Percentiles rank a stretch among this genome's conserved stretches.
Evolutionary conservation across 1,139 yeast species (phyloP).

Genomic region (Hansenula sp.): DNA sequence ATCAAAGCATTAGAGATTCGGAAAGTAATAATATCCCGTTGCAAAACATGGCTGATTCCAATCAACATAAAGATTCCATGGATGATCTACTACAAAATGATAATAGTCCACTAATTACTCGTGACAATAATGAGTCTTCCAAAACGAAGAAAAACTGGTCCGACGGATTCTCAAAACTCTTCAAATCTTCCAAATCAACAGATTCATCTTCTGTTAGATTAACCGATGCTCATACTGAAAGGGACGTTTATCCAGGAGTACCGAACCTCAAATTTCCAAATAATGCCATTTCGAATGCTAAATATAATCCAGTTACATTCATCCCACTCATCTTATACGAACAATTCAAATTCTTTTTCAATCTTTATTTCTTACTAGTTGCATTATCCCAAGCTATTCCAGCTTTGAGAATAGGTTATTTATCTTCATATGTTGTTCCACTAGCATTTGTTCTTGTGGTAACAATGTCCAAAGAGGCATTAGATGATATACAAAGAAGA

Average conservation of each 20-base stretch:
- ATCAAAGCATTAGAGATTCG: conserved; percentile 11
- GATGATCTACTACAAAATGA: conserved; percentile 24
- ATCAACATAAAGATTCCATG: conserved; percentile 18
- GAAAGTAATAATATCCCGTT: conserved; percentile 20
- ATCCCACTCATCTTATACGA: conserved; percentile 87
- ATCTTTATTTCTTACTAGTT: conserved; percentile 84
- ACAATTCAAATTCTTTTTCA: conserved; percentile 96
- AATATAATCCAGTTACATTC: conserved; percentile 85
- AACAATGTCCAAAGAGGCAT: conserved; percentile 93
- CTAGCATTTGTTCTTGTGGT: conserved; percentile 87
- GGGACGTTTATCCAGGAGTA: conserved; percentile 37
- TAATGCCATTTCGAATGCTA: conserved; percentile 90
- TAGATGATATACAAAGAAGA: conserved; percentile 89
- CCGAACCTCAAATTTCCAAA: conserved; percentile 50
- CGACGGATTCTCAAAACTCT: conserved; percentile 5
- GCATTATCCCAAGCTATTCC: conserved; percentile 96
- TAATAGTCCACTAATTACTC: conserved; percentile 18
- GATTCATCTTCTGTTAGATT: conserved; percentile 22
- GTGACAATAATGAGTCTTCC: conserved; percentile 3
- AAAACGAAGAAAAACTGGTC: conserved; percentile 9
- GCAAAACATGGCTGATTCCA: conserved; percentile 17
- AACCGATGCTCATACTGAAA: conserved; percentile 30
- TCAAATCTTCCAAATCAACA: conserved; percentile 3
- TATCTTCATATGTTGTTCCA: conserved; percentile 91
- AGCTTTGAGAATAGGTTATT: conserved; percentile 84